A percentile compares a stretch with the other conserved stretches of the same genome.
phyloP scores from a whole-genome alignment of 352 stramenopile species.

The Phytophthora vignae region DNA sequence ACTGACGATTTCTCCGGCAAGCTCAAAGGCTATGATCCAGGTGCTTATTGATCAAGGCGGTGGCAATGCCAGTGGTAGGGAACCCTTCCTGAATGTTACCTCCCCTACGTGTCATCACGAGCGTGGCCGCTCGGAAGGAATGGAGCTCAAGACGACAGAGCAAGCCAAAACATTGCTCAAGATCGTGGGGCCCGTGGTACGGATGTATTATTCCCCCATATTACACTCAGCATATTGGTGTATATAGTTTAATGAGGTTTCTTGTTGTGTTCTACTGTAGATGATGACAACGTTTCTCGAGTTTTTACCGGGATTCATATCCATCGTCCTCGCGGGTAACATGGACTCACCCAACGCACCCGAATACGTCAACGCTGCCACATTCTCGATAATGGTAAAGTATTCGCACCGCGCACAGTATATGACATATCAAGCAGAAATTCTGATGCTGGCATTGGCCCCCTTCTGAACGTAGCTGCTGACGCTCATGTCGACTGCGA shows the following conservation, averaged over 20 bases:
- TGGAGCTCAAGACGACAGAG: neutral
- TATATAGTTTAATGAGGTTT: too few species aligned
- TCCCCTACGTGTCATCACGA: neutral
- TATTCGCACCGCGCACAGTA: too few species aligned
- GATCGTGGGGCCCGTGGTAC: neutral
- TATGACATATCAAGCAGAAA: too few species aligned
- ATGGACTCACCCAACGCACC: neutral
- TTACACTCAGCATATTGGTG: too few species aligned
- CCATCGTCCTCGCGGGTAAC: neutral
- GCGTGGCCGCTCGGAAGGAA: neutral
- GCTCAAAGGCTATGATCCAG: neutral
- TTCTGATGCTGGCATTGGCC: too few species aligned
- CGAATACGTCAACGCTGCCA: neutral
- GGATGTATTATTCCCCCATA: neutral
- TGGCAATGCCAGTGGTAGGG: neutral
- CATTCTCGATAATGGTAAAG: neutral
- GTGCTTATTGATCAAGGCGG: neutral
- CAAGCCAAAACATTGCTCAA: neutral
- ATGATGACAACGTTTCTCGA: neutral
- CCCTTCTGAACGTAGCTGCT: too few species aligned
- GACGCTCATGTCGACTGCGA: neutral
- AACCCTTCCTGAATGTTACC: neutral
- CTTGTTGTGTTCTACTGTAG: neutral
- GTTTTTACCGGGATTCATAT: neutral
- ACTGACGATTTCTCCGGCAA: neutral